phyloP scores from a whole-genome alignment of 2,329 filamentous ascomycete species.

The Tolypocladium guangdongense region DNA sequence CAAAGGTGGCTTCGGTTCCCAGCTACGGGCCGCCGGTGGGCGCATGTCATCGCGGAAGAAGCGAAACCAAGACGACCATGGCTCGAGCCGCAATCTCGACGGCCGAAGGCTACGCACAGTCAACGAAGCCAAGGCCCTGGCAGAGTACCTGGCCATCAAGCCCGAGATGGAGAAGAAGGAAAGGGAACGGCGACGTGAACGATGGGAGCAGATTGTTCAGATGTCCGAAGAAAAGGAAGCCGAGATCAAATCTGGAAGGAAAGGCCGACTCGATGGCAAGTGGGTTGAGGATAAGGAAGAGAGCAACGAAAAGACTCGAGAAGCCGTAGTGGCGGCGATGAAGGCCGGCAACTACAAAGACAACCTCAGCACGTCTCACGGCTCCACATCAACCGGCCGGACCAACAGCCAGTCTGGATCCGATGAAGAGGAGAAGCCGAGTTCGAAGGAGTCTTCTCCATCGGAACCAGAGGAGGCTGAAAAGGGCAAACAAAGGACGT shows the following conservation, averaged over 20 bases:
- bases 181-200: conserved; percentile 70
- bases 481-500: conserved; percentile 34
- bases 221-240: conserved; percentile 73
- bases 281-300: conserved; percentile 96
- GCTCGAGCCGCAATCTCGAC: conserved; percentile 86
- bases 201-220: conserved; percentile 85
- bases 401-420: conserved; percentile 16
- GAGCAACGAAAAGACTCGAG: conserved; percentile 68
- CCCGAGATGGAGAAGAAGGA: conserved; percentile 95
- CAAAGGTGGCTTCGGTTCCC: conserved; percentile 95
- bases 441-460: conserved; percentile 37
- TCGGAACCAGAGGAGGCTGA: conserved; percentile 27
- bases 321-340: conserved; percentile 63
- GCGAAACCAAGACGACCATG: conserved; percentile 74
- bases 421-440: conserved; percentile 27
- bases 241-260: conserved; percentile 65
- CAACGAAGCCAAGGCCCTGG: conserved; percentile 87
- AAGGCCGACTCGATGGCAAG: conserved; percentile 68
- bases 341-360: conserved; percentile 52
- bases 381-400: conserved; percentile 29
- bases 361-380: conserved; percentile 42
- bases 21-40: conserved; percentile 89
- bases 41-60: conserved; percentile 97
- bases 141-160: conserved; percentile 90
- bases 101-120: conserved; percentile 83